Base-by-base conservation (phyloP, 768 basidiomycete species). In the Boletus pseudo-olivaceus region DNA sequence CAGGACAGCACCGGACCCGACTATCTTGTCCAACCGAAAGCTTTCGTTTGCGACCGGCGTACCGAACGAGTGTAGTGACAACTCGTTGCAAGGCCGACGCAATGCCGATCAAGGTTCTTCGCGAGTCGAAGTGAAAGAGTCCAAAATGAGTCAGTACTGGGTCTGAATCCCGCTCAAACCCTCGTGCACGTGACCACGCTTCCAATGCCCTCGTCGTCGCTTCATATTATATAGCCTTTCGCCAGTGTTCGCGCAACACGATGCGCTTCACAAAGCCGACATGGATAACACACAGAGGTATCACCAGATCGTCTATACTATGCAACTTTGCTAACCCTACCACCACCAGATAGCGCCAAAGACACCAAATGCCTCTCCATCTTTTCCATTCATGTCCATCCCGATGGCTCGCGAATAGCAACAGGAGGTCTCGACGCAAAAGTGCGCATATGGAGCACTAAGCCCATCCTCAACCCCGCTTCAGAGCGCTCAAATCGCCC, bases 381-480 rank as follows among this genome's bases (percentile, higher is more conserved):
- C 61, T 98, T 93, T 77, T 90, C 92, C 8, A 82, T 96, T 19
- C 88, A 93, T 61, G 92, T 97, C 10, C 95, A 98, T 63, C 96
- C 96, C 0, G 96, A 99, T 65, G 91, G 91, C 58, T 93, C 92
- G 19, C 83, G 96, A 17, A 88, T 99, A 61, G 96, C 97, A n/a
- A 99, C 96, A 1, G 97, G 94, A 29, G 94, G 95, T 2, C 79
- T 99, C 50, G 96, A 99, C 70, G 88, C 92, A 38, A 95, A 94
- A 76, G 85, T 99, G 56, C 88, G 93, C 46, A 92, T 99, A 72
- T 99, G 96, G 96, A 90, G 90, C 57, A 98, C 97, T 1, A 87
- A 90, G 57, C 95, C 97, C 0, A 96, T 98, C 60, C 75, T 98
- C n/a, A 85, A 85, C 58, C 73, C 80, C 14, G 78, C 82, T 40